Base-by-base conservation (phyloP, 2,329 filamentous ascomycete species). In the Alternaria alternata region DNA sequence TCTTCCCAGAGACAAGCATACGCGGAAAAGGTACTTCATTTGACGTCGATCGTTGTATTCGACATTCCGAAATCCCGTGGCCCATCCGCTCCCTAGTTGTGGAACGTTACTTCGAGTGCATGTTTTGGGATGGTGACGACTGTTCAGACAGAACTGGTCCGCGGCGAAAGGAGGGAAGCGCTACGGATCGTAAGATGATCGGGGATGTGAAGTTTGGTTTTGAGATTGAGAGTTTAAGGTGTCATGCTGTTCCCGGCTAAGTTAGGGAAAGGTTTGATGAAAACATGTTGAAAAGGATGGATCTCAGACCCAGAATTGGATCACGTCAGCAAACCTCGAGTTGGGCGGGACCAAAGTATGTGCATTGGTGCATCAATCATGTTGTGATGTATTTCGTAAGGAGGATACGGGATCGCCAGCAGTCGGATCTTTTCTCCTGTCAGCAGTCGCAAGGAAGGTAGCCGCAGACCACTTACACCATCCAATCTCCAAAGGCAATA, bases 281-380 rank as follows among this genome's bases (percentile, higher is more conserved):
- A 18, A 16, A 24, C n/a, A 28, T 46, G 24, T 16, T 28, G 43
- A 28, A 11, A 9, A 22, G 28, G 7, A 16, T 9, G 28, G 12
- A 20, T 32, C 8, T 9, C n/a, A 9, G 28, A 11, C 11, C n/a
- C n/a, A 14, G 3, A 18, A 34, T 8, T 11, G 46, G 30, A 48
- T 24, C 5, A n/a, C 14, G 46, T 48, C 30, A 20, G 30, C n/a
- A 5, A 16, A 22, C 34, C 3, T 16, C 7, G 5, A 9, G 3
- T 48, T 44, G 30, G 5, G 34, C 16, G 7, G 30, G 7, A 24
- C 11, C 30, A 3, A 34, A 24, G 32, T 9, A 5, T 2, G 1
- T 22, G 20, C 30, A 1, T 24, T 49, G 4, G 0, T 18, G 11
- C 20, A n/a, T 1, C n/a, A 2, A 8, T 1, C 1, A 26, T n/a